A percentile compares a stretch with the other conserved stretches of the same genome.
Evolutionary conservation across 305 asterid species (phyloP).

Genomic region (Fraxinus latifolia): DNA sequence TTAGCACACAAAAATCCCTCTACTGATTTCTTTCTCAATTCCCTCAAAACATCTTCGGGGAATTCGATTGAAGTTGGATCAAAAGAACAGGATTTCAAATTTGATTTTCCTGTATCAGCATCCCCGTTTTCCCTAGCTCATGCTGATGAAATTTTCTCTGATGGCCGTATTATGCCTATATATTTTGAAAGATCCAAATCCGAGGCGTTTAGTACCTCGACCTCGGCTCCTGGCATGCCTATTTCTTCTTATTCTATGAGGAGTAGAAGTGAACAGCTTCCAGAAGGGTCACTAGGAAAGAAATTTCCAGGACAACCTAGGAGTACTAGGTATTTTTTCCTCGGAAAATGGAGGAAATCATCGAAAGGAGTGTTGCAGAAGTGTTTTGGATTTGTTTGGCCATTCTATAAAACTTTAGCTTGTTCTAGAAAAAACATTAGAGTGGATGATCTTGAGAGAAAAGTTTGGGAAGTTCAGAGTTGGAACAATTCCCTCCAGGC

Average conservation of each 20-base stretch:
- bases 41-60: constrained; percentile 20
- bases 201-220: constrained; percentile 3
- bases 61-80: constrained; percentile 10
- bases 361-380: constrained; percentile 32
- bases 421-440: constrained; percentile 40
- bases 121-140: constrained; percentile 36
- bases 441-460: constrained; percentile 54
- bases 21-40: constrained; percentile 28
- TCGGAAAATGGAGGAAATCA: constrained; percentile 42
- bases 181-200: constrained; percentile 25
- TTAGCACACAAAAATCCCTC: constrained; percentile 37
- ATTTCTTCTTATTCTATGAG: constrained; percentile 14
- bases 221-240: constrained; percentile 38
- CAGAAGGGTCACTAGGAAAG: background rate
- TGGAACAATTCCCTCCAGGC: constrained; percentile 31
- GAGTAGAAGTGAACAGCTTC: background rate
- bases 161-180: constrained; percentile 57
- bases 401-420: constrained; percentile 19
- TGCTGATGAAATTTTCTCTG: constrained; percentile 64
- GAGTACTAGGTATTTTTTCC: background rate
- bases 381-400: constrained; percentile 38
- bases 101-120: constrained; percentile 39
- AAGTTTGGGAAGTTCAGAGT: constrained; percentile 43
- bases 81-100: constrained; percentile 44
- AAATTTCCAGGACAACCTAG: background rate